A percentile compares a stretch with the other conserved stretches of the same genome.
phyloP scores from a whole-genome alignment of 2,329 filamentous ascomycete genomes.

The Tolypocladium endophyticum region DNA sequence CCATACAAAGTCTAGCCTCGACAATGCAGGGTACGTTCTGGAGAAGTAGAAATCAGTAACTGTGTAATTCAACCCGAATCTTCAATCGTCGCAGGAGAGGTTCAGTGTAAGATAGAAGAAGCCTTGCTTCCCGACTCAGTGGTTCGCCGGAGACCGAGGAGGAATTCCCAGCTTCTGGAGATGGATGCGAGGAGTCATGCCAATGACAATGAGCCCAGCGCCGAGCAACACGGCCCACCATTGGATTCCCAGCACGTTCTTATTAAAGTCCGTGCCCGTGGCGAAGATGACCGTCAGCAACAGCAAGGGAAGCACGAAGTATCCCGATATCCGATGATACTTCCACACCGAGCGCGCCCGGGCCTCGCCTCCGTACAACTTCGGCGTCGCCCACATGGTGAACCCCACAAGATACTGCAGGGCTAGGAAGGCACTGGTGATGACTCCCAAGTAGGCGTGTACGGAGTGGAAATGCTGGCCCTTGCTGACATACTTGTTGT shows the following conservation, averaged over 20 bases:
- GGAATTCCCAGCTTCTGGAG: constrained; percentile 48
- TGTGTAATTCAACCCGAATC: not conserved
- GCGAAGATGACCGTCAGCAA: constrained; percentile 66
- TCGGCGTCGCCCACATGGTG: constrained; percentile 68
- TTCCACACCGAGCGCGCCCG: constrained; percentile 80
- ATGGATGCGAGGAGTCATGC: constrained; percentile 70
- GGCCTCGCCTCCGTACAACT: constrained; percentile 66
- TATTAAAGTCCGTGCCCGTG: constrained; percentile 65
- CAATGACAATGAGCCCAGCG: constrained; percentile 54
- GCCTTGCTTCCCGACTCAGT: not conserved
- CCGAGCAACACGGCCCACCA: constrained; percentile 67
- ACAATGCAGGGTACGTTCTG: not conserved
- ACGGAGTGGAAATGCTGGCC: constrained; percentile 67
- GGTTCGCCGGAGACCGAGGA: not conserved
- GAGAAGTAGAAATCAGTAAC: not conserved
- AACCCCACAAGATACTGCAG: constrained; percentile 71
- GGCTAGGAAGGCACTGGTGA: constrained; percentile 58
- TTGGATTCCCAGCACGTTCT: constrained; percentile 57
- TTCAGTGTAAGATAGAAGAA: not conserved
- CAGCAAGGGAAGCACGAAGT: constrained; percentile 59
- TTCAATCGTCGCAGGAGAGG: not conserved
- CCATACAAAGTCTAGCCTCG: not conserved
- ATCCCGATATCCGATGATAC: constrained; percentile 74
- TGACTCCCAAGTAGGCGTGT: constrained; percentile 75
- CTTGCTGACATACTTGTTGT: constrained; percentile 66